Conservation (phyloP, 2,329 filamentous ascomycete species). For the Beauveria rudraprayagi region DNA sequence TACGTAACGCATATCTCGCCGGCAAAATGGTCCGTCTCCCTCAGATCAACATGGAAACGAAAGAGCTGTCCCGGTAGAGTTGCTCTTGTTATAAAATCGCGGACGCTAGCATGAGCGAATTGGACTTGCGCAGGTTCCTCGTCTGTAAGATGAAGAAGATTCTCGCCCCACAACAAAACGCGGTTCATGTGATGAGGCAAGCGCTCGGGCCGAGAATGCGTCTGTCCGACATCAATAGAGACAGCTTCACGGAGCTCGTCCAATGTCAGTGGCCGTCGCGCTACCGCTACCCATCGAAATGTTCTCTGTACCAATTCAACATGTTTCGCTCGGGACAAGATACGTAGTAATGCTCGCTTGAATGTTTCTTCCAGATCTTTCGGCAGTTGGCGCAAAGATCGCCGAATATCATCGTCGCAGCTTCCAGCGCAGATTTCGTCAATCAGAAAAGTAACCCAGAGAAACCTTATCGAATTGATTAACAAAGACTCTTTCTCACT, state of each 20-base stretch:
- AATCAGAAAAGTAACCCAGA: slow-evolving; percentile 31
- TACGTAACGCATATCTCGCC: background rate
- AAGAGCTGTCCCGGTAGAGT: background rate
- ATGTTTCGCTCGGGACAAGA: background rate
- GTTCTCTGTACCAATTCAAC: background rate
- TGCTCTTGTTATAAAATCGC: background rate
- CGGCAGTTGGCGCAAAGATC: background rate
- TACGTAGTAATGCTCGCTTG: background rate
- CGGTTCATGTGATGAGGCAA: slow-evolving; percentile 20
- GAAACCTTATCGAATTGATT: slow-evolving; percentile 23
- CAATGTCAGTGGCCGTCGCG: slow-evolving; percentile 25
- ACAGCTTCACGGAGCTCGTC: slow-evolving; percentile 30
- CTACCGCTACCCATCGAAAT: slow-evolving; percentile 20
- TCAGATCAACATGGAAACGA: background rate
- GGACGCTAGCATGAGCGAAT: slow-evolving; percentile 23
- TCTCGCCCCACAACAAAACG: slow-evolving; percentile 25
- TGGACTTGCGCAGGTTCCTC: slow-evolving; percentile 23
- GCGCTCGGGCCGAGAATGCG: slow-evolving; percentile 9
- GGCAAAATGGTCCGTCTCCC: background rate
- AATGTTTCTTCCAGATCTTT: background rate
- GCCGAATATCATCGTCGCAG: slow-evolving; percentile 18
- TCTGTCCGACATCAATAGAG: slow-evolving; percentile 23
- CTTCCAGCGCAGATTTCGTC: slow-evolving; percentile 26
- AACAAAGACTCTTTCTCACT: too few species aligned
- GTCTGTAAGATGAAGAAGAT: slow-evolving; percentile 24